These are phyloP conservation scores for Calonectria hongkongensis DNA, from an alignment of 2,329 filamentous ascomycete species.

Conservation along the genomic window DNA sequence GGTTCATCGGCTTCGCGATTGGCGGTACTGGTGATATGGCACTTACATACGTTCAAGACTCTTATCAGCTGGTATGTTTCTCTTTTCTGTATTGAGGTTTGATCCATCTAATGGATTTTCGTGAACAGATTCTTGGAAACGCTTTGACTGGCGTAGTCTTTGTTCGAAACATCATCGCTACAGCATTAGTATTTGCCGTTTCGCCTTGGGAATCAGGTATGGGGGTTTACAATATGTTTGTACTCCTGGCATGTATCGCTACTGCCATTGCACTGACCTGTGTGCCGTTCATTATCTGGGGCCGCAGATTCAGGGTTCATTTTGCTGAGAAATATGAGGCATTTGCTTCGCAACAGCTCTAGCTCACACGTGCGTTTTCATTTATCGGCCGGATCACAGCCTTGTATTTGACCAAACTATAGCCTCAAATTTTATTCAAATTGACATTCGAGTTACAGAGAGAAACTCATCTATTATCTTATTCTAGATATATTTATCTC, in stretches of 20 bases:
- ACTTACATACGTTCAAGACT: conserved; percentile 47
- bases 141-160: conserved; percentile 46
- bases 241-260: conserved; percentile 41
- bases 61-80: conserved; percentile 41
- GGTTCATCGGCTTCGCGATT: conserved; percentile 46
- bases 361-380: neutral
- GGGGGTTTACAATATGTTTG: conserved; percentile 46
- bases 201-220: conserved; percentile 43
- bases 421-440: too few species aligned
- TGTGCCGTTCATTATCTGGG: conserved; percentile 43
- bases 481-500: too few species aligned
- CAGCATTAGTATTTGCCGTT: conserved; percentile 39
- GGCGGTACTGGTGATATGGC: conserved; percentile 46
- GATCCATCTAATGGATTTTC: neutral
- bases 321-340: conserved; percentile 42
- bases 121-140: conserved; percentile 39
- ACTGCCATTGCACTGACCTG: conserved; percentile 41
- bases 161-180: conserved; percentile 45
- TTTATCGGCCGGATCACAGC: too few species aligned
- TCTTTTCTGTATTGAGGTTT: rapidly evolving
- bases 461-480: too few species aligned
- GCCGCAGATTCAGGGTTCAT: conserved; percentile 37
- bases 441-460: too few species aligned
- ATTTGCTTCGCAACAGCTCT: conserved; percentile 42
- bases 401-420: too few species aligned